Conservation (phyloP, 257 asterid genomes). For the Solanum dulcamara region DNA sequence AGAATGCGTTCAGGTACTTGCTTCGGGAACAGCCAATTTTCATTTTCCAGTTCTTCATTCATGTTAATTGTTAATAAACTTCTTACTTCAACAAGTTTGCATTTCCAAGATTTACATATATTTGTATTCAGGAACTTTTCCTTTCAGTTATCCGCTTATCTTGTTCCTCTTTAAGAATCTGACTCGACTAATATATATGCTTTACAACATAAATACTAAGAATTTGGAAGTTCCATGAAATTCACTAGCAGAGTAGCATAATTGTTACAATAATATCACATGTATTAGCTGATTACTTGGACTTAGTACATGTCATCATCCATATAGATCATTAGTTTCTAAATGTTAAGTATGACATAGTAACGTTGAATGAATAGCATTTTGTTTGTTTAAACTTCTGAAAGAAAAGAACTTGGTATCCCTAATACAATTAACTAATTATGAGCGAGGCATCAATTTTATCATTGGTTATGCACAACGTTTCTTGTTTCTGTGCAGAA, state of each 20-base stretch:
- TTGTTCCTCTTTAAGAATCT: neutral
- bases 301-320: neutral
- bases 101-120: neutral
- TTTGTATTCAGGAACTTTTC: neutral
- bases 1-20: conserved; percentile 78
- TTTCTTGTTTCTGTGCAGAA: neutral
- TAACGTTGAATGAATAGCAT: neutral
- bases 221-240: neutral
- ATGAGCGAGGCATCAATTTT: neutral
- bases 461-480: neutral
- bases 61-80: neutral
- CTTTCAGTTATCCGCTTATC: neutral
- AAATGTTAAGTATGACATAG: neutral
- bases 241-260: neutral
- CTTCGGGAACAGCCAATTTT: neutral
- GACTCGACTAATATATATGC: neutral
- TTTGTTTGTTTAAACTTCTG: neutral
- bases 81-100: neutral
- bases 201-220: neutral
- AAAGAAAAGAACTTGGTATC: neutral
- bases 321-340: neutral
- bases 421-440: neutral
- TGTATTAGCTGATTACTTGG: neutral
- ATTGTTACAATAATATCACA: neutral
- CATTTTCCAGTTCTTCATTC: neutral